Evolutionary conservation across 306 rosid species (phyloP).

Genomic region (Spatholobus suberectus): DNA sequence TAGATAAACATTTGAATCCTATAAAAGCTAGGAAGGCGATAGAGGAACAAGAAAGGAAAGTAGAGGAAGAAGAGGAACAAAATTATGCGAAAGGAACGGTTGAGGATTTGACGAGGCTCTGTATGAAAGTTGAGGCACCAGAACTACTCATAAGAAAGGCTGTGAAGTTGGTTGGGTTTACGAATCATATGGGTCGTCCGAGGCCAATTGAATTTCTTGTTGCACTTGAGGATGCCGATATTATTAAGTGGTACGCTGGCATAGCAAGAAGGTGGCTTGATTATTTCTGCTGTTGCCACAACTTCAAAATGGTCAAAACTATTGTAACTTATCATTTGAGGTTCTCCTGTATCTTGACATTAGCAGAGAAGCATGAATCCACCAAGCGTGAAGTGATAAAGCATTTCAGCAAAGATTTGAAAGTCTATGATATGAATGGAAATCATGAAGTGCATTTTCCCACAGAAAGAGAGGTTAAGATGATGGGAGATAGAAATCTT

Average conservation of each 20-base stretch:
- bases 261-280: constrained; percentile 90
- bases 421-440: constrained; percentile 67
- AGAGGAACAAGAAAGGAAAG: constrained; percentile 71
- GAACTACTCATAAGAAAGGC: constrained; percentile 69
- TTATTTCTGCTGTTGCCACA: constrained; percentile 85
- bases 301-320: constrained; percentile 84
- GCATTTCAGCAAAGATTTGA: constrained; percentile 87
- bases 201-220: constrained; percentile 69
- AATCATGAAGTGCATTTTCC: constrained; percentile 78
- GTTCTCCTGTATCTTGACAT: constrained; percentile 88
- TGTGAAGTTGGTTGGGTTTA: constrained; percentile 80
- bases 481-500: constrained; percentile 88
- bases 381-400: constrained; percentile 78
- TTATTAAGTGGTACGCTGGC: constrained; percentile 90
- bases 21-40: constrained; percentile 57
- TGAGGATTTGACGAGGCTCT: constrained; percentile 82
- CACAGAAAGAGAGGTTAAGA: constrained; percentile 84
- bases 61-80: constrained; percentile 68
- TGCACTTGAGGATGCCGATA: constrained; percentile 81
- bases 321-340: constrained; percentile 83
- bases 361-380: constrained; percentile 92
- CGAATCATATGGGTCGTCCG: constrained; percentile 91
- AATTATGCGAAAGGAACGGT: constrained; percentile 70
- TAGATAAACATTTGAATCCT: constrained; percentile 79
- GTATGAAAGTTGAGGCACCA: constrained; percentile 88